Conservation (phyloP, 1,139 yeast genomes). For the Saccharomyces uvarum region DNA sequence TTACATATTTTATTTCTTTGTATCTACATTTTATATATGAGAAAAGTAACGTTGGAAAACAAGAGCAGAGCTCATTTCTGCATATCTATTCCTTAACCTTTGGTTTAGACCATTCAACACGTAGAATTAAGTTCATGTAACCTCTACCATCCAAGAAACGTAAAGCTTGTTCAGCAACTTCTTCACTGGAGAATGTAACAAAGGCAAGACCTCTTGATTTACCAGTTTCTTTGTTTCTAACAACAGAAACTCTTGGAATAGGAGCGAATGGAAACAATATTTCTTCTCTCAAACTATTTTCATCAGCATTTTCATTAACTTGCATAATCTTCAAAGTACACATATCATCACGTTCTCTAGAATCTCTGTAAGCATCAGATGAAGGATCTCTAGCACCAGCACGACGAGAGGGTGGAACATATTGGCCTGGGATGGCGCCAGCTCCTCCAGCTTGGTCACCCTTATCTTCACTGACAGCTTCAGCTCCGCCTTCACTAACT, state of each 20-base stretch:
- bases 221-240: slow-evolving; percentile 89
- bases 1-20: neutral
- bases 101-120: slow-evolving; percentile 55
- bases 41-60: slow-evolving; percentile 7
- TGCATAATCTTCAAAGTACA: slow-evolving; percentile 88
- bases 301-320: slow-evolving; percentile 78
- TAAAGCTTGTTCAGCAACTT: slow-evolving; percentile 70
- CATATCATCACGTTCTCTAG: slow-evolving; percentile 70
- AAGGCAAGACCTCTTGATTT: slow-evolving; percentile 96
- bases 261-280: slow-evolving; percentile 70
- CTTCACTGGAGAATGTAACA: slow-evolving; percentile 68
- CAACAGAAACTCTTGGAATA: slow-evolving; percentile 73
- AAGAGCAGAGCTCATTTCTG: slow-evolving; percentile 5
- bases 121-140: slow-evolving; percentile 83
- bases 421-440: slow-evolving; percentile 31
- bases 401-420: slow-evolving; percentile 61
- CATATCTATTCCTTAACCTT: slow-evolving; percentile 12
- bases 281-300: slow-evolving; percentile 68
- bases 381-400: slow-evolving; percentile 48
- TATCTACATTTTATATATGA: slow-evolving; percentile 3
- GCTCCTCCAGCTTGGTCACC: slow-evolving; percentile 24
- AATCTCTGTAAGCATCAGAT: slow-evolving; percentile 37
- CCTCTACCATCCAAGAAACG: slow-evolving; percentile 82
- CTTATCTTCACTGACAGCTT: slow-evolving; percentile 31
- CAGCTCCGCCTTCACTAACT: slow-evolving; percentile 31